phyloP scores from a whole-genome alignment of 225 moss, liverwort and hornwort genomes.

The Polytrichum formosum region DNA sequence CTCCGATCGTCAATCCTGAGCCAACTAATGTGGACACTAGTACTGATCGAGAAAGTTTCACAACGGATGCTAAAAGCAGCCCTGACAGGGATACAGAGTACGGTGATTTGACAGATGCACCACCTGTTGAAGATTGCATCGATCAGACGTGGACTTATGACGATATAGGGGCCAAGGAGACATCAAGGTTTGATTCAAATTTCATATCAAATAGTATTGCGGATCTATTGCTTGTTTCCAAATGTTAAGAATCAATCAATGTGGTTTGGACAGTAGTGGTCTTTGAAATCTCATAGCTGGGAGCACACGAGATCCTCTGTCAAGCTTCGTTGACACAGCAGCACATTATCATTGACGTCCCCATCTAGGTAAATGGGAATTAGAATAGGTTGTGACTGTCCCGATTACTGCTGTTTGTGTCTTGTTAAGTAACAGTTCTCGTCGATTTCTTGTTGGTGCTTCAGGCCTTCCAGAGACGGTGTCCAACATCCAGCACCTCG shows the following conservation, averaged over 20 bases:
- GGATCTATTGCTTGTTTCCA: neutral
- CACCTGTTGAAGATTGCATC: slow-evolving; percentile 45
- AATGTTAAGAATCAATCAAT: too few relatives aligned
- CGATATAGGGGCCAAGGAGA: slow-evolving; percentile 35
- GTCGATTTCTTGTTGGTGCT: too few relatives aligned
- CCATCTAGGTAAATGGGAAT: too few relatives aligned
- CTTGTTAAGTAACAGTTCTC: too few relatives aligned
- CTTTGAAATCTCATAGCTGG: too few relatives aligned
- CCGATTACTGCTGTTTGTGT: too few relatives aligned
- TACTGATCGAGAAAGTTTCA: slow-evolving; percentile 74
- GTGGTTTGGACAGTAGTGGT: too few relatives aligned
- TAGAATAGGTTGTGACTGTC: too few relatives aligned
- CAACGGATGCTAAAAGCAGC: slow-evolving; percentile 86
- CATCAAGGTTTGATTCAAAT: slow-evolving; percentile 28
- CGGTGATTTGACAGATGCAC: slow-evolving; percentile 72
- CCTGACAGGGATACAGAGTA: slow-evolving; percentile 82
- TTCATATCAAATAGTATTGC: too few relatives aligned
- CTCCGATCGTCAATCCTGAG: slow-evolving; percentile 26
- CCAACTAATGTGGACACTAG: slow-evolving; percentile 39
- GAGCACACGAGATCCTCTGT: too few relatives aligned
- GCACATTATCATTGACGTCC: too few relatives aligned
- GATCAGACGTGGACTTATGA: slow-evolving; percentile 81
- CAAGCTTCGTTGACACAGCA: too few relatives aligned
- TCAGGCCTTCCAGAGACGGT: slow-evolving; percentile 59
- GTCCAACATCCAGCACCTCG: slow-evolving; percentile 30